phyloP scores from a whole-genome alignment of 495 filamentous ascomycete genomes.

The Cairneyella variabilis region DNA sequence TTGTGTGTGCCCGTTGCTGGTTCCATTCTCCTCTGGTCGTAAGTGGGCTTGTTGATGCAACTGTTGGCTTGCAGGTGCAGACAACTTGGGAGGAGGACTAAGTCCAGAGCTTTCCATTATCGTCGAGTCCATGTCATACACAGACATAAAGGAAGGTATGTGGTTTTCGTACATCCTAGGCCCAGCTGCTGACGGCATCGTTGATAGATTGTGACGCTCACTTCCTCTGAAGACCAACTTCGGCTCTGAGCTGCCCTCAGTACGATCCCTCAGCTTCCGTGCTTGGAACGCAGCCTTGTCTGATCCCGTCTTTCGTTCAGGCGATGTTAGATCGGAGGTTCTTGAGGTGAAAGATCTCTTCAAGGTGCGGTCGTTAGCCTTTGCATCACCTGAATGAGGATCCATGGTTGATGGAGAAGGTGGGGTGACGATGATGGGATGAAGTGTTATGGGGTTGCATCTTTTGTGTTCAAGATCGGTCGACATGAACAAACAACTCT shows the following conservation, averaged over 20 bases:
- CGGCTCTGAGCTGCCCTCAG: conserved; percentile 5
- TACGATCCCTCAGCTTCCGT: conserved; percentile 13
- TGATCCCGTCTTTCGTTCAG: conserved; percentile 7
- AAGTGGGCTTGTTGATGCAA: background rate
- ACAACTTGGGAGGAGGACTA: conserved; percentile 13
- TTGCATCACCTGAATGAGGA: conserved; percentile 4
- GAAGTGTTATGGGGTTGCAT: background rate
- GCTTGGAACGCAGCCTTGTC: background rate
- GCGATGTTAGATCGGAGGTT: background rate
- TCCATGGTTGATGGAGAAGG: conserved; percentile 4
- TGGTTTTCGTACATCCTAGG: conserved; percentile 58
- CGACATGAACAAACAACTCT: conserved; percentile 10
- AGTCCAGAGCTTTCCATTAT: conserved; percentile 33
- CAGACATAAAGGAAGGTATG: conserved; percentile 70
- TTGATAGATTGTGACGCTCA: conserved; percentile 20
- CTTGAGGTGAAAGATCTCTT: conserved; percentile 22
- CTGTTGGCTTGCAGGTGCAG: background rate
- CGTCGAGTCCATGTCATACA: conserved; percentile 52
- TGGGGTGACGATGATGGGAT: conserved; percentile 1
- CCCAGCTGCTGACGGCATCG: conserved; percentile 51
- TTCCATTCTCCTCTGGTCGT: conserved; percentile 3
- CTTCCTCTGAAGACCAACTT: background rate
- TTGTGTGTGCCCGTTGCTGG: conserved; percentile 5
- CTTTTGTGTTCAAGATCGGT: conserved; percentile 5
- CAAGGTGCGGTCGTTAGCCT: conserved; percentile 22